Evolutionary conservation across 495 filamentous ascomycete species (phyloP).

Genomic region (Lentithecium fluviatile): DNA sequence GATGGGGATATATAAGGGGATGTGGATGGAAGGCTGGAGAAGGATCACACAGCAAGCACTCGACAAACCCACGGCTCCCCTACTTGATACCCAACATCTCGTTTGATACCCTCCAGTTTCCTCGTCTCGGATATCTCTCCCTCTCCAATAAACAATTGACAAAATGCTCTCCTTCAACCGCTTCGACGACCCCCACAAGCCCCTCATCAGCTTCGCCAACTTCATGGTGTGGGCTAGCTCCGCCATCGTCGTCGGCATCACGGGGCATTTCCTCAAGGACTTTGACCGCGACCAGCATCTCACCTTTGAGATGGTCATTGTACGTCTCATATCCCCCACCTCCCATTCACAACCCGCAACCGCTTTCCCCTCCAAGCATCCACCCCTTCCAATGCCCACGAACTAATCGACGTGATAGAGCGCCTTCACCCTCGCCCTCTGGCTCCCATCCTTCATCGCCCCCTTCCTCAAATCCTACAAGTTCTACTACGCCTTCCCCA

Average conservation of each 20-base stretch:
- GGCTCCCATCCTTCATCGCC: slow-evolving; percentile 45
- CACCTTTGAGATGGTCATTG: slow-evolving; percentile 21
- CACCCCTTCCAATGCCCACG: background rate
- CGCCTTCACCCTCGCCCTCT: slow-evolving; percentile 5
- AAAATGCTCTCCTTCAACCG: slow-evolving; percentile 4
- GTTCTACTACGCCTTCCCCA: background rate
- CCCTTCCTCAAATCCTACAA: slow-evolving; percentile 46
- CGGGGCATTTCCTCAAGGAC: slow-evolving; percentile 28
- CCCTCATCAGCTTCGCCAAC: slow-evolving; percentile 4
- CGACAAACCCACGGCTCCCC: too few species aligned
- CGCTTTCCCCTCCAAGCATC: too few species aligned
- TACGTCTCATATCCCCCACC: background rate
- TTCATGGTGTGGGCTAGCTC: slow-evolving; percentile 16
- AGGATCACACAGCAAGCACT: too few species aligned
- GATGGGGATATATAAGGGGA: too few species aligned
- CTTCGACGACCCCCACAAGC: background rate
- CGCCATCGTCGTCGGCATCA: slow-evolving; percentile 29
- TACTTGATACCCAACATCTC: background rate
- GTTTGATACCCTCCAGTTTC: background rate
- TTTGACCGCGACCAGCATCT: slow-evolving; percentile 14
- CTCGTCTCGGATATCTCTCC: background rate
- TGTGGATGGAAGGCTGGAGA: too few species aligned
- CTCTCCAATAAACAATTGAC: background rate
- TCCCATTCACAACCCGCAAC: background rate
- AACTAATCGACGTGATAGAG: slow-evolving; percentile 1